Base-by-base conservation (phyloP, 169 alveolate genomes). In the Theileria parva region DNA sequence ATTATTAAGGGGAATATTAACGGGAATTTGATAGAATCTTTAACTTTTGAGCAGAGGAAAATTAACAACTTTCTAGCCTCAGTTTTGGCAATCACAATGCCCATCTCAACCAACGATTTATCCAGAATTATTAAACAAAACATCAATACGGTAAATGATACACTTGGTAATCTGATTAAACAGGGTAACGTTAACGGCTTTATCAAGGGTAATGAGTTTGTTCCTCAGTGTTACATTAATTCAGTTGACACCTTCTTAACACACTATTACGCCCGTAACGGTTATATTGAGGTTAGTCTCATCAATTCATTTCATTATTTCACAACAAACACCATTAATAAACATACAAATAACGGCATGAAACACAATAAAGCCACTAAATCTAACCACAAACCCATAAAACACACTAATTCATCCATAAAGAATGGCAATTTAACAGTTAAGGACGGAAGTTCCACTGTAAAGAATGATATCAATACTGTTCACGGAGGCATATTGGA, bases 1-100 rank as follows among this genome's bases (percentile, higher is more conserved):
- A 61, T 64, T 11, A 63, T 85, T 8, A 67, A 85, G 32, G 91
- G 87, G 0, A 15, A 50, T n/a, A 48, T 85, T 23, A 78, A 77
- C 64, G 87, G 87, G n/a, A 85, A 57, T 28, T 23, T 64, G 9
- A 65, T 85, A 9, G 91, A 78, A 79, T 77, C 86, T 0, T 7
- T 63, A 0, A 70, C 74, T 2, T 85, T 74, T 27, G 87, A 78
- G 53, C 80, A 70, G 28, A 59, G 81, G 59, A 77, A 73, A 71
- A 79, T 71, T 28, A 67, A 81, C 23, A 70, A 81, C 64, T 64
- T 85, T 30, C 13, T 30, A n/a, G 83, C 87, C 32, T 74, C 91
- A 2, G 15, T 85, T 50, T 61, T 70, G 15, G 91, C 87, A 27
- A 72, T 81, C 9, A 77, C 85, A 13, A 79, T 77, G 34, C 86